Conservation (phyloP, 208 protist genomes). For the Crithidia thermophila region DNA sequence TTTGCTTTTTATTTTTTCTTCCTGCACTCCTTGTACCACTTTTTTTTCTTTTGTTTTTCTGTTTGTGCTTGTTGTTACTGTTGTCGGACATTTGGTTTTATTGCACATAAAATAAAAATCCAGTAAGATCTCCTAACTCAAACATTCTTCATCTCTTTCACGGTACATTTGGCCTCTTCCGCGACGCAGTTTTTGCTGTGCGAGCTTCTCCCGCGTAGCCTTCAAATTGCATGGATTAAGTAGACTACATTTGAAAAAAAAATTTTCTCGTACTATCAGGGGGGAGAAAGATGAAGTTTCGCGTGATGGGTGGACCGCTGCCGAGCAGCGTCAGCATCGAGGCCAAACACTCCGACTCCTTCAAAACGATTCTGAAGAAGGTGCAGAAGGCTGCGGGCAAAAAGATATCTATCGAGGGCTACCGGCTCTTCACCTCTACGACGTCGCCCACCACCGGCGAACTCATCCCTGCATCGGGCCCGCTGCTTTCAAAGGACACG, state of each 20-base stretch:
- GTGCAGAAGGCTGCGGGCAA: slow-evolving; percentile 51
- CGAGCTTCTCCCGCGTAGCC: too few relatives aligned
- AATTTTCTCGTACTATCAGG: not conserved
- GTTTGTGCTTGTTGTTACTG: not conserved
- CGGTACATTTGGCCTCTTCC: too few relatives aligned
- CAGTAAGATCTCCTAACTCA: too few relatives aligned
- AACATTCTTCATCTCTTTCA: too few relatives aligned
- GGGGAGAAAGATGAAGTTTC: slow-evolving; percentile 58
- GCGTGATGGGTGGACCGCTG: slow-evolving; percentile 49
- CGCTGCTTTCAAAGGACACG: slow-evolving; percentile 26
- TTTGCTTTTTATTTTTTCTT: not conserved
- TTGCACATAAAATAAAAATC: too few relatives aligned
- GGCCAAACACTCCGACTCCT: slow-evolving; percentile 40
- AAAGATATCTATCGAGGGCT: slow-evolving; percentile 34
- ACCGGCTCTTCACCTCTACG: slow-evolving; percentile 31
- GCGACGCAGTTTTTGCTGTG: too few relatives aligned
- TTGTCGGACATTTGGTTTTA: too few relatives aligned
- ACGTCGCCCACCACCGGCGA: slow-evolving; percentile 15
- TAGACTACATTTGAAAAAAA: not conserved
- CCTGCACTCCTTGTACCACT: too few relatives aligned
- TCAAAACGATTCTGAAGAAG: slow-evolving; percentile 55
- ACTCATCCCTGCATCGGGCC: not conserved
- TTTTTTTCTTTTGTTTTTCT: slow-evolving; percentile 6
- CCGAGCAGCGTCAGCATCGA: slow-evolving; percentile 43
- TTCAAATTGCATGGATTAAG: too few relatives aligned